Evolutionary conservation across 2,329 filamentous ascomycete species (phyloP), one percentile per base, ranked within the genome.

Genomic region (Trichoderma sp.): DNA sequence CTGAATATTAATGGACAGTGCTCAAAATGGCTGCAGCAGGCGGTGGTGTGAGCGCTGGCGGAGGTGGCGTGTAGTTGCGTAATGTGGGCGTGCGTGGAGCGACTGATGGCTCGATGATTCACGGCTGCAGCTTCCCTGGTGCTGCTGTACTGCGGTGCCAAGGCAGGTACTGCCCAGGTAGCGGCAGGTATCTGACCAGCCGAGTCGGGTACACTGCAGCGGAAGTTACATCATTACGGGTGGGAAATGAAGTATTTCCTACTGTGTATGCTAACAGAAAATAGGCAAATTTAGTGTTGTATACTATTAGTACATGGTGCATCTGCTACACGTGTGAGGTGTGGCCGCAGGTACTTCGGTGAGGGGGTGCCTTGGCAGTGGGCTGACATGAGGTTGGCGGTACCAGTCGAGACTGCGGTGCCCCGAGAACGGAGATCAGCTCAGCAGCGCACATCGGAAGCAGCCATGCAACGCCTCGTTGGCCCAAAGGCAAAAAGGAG

Each of bases 351-450:
- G 63, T 65, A 56, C 19, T 29, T 29, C 52, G 19, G 39, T 48
- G 50, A 53, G 52, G 52, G 61, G 35, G 5, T 45, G 63, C 35
- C 61, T 56, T 54, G 50, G 37, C n/a, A 65, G 19, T 48, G 63
- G 63, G 37, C 52, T 56, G 63, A 65, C 27, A 25, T 22, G 27
- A 39, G 27, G n/a, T 65, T n/a, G 19, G 63, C 37, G 61, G 34
- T 64, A 56, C 61, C 52, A 27, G 32, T 12, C 37, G 63, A 56
- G 50, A 56, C 52, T 57, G 27, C 52, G 17, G 45, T 48, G 19
- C 52, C 48, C 59, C 63, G 63, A 65, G 63, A 65, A 53, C 63
- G 63, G 63, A 65, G 63, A 65, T 57, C 50, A 56, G 50, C 52
- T 56, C 63, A 65, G 52, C 63, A 57, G 37, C 22, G 35, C 52